Percentiles rank a stretch among this genome's conserved stretches.
Conservation (phyloP, 495 filamentous ascomycete species). For the Glarea lozoyensis region DNA sequence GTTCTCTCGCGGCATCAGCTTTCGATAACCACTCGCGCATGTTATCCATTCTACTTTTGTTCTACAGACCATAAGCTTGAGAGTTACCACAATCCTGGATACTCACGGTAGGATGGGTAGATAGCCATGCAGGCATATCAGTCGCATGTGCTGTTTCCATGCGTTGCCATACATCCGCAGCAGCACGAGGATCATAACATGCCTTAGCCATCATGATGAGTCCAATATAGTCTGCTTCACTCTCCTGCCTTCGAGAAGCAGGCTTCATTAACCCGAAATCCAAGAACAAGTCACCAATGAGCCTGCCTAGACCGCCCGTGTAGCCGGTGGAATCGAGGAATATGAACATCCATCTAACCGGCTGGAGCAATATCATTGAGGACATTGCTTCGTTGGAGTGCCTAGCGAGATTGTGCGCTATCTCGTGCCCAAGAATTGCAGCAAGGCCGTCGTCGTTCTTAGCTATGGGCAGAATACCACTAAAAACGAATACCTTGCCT, state of each 20-base stretch:
- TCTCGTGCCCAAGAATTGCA: conserved; percentile 84
- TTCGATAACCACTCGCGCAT: conserved; percentile 60
- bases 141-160: conserved; percentile 58
- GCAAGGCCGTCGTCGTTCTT: conserved; percentile 67
- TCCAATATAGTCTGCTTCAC: conserved; percentile 82
- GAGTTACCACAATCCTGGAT: too few relatives aligned
- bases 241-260: conserved; percentile 55
- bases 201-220: conserved; percentile 55
- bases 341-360: conserved; percentile 43
- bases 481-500: conserved; percentile 91
- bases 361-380: conserved; percentile 45
- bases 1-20: conserved; percentile 41
- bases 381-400: conserved; percentile 73
- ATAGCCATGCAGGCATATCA: conserved; percentile 66
- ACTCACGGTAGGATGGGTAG: conserved; percentile 75
- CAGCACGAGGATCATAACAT: conserved; percentile 65
- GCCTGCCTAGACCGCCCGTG: conserved; percentile 54
- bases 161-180: conserved; percentile 63
- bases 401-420: conserved; percentile 81
- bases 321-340: conserved; percentile 54
- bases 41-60: conserved; percentile 57
- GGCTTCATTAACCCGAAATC: conserved; percentile 60
- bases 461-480: conserved; percentile 69
- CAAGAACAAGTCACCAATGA: conserved; percentile 40
- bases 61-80: conserved; percentile 30